A percentile compares a stretch with the other conserved stretches of the same genome.
Evolutionary conservation across 768 basidiomycete species (phyloP).

Genomic region (Tulasnella sp.): DNA sequence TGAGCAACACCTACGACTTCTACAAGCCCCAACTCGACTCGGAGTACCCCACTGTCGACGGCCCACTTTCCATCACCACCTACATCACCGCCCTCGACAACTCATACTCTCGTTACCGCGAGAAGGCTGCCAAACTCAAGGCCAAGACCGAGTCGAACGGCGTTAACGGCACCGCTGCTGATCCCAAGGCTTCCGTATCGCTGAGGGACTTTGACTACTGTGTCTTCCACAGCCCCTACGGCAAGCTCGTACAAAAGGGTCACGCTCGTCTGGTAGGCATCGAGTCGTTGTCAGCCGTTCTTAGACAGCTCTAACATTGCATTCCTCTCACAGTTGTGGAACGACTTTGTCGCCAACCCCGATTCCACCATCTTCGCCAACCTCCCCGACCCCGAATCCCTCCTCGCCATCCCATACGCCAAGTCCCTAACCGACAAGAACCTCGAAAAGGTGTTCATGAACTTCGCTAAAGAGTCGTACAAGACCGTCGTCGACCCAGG

Average conservation of each 20-base stretch:
- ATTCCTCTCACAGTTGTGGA: constrained; percentile 39
- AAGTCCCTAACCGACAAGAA: constrained; percentile 85
- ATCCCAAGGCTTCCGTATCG: constrained; percentile 24
- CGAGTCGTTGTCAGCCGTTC: not conserved
- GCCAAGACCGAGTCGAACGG: constrained; percentile 27
- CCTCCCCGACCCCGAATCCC: constrained; percentile 56
- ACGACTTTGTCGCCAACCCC: constrained; percentile 83
- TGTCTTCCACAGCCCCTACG: constrained; percentile 96
- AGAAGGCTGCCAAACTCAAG: constrained; percentile 60
- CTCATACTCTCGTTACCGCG: constrained; percentile 73
- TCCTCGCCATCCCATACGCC: constrained; percentile 53
- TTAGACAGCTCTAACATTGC: not conserved
- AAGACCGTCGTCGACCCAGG: constrained; percentile 60
- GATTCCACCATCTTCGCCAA: constrained; percentile 53
- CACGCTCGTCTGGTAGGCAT: constrained; percentile 64
- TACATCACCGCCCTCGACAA: constrained; percentile 91
- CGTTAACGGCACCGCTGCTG: constrained; percentile 26
- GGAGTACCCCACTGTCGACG: constrained; percentile 95
- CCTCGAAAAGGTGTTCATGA: constrained; percentile 89
- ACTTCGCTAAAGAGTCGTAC: constrained; percentile 64
- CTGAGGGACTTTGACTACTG: constrained; percentile 62
- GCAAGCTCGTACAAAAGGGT: constrained; percentile 97
- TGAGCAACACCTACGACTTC: constrained; percentile 97
- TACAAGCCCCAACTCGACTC: constrained; percentile 96
- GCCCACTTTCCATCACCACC: constrained; percentile 88